Evolutionary conservation across 768 basidiomycete species (phyloP).

Genomic region (Termitomyces sp.): DNA sequence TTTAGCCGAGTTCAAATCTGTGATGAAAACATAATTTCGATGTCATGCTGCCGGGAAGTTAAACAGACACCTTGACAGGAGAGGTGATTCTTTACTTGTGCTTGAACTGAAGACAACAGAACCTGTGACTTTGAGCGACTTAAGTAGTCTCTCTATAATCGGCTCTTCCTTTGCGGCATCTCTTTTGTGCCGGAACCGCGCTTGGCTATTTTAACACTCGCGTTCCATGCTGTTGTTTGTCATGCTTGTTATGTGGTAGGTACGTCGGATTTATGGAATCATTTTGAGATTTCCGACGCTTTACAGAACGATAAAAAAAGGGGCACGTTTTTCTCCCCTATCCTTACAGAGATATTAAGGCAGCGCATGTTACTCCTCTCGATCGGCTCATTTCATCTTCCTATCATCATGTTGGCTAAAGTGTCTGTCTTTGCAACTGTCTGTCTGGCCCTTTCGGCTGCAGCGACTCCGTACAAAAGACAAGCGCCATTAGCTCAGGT

Average conservation of each 20-base stretch:
- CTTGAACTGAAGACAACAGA: no score
- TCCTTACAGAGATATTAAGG: conserved; percentile 6
- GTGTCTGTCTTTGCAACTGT: conserved; percentile 8
- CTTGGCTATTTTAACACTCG: neutral
- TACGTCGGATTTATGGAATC: conserved; percentile 1
- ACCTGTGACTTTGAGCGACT: no score
- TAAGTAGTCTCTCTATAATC: no score
- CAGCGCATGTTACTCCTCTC: conserved; percentile 1
- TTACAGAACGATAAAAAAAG: conserved; percentile 11
- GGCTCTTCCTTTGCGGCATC: neutral
- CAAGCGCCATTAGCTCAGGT: conserved; percentile 18
- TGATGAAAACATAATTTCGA: neutral
- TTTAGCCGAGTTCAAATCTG: neutral
- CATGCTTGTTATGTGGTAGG: conserved; percentile 6
- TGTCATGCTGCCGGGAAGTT: no score
- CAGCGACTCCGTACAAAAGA: conserved; percentile 17
- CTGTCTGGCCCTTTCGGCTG: conserved; percentile 10
- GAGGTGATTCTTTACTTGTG: neutral
- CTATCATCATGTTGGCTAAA: conserved; percentile 13
- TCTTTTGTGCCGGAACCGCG: neutral
- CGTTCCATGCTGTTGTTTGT: neutral
- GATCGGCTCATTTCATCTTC: neutral
- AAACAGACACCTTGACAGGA: neutral
- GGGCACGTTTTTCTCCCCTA: neutral
- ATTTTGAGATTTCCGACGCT: neutral